A percentile compares a stretch with the other conserved stretches of the same genome.
phyloP scores from a whole-genome alignment of 2,329 filamentous ascomycete genomes.

The Sporothrix dimorphospora region DNA sequence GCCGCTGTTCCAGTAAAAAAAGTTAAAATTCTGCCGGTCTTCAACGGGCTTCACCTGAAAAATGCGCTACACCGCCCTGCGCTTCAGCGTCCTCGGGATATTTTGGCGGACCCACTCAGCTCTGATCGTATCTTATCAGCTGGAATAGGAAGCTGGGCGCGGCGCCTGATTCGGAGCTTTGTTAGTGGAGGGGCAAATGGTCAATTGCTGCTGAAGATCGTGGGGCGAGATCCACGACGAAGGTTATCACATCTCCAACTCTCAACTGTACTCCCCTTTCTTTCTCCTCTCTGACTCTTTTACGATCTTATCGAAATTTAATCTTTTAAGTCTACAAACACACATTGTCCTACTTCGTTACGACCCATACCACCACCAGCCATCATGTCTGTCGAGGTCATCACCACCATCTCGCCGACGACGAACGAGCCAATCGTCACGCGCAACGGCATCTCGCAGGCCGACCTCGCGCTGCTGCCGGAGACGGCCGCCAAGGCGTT shows the following conservation, averaged over 20 bases:
- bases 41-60: not conserved
- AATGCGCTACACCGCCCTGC: slow-evolving; percentile 20
- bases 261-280: not conserved
- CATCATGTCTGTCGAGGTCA: slow-evolving; percentile 64
- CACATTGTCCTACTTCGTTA: not conserved
- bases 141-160: slow-evolving; percentile 14
- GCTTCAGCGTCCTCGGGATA: not conserved
- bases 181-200: slow-evolving; percentile 22
- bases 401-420: slow-evolving; percentile 84
- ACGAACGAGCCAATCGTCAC: slow-evolving; percentile 85
- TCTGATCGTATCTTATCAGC: not conserved
- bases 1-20: not conserved
- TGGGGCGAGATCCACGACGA: slow-evolving; percentile 12
- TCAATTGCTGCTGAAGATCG: not conserved
- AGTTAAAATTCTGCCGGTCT: slow-evolving; percentile 21
- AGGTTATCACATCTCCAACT: not conserved
- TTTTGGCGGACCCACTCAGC: not conserved
- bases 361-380: not conserved
- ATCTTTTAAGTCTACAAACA: not conserved
- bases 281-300: not conserved
- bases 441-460: slow-evolving; percentile 71
- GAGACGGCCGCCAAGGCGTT: slow-evolving; percentile 75
- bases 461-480: slow-evolving; percentile 73
- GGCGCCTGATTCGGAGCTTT: not conserved
- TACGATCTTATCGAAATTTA: not conserved